These are phyloP conservation scores for Penicillium aurantiogriseum DNA, from an alignment of 2,329 filamentous ascomycete genomes.

Conservation along the genomic window DNA sequence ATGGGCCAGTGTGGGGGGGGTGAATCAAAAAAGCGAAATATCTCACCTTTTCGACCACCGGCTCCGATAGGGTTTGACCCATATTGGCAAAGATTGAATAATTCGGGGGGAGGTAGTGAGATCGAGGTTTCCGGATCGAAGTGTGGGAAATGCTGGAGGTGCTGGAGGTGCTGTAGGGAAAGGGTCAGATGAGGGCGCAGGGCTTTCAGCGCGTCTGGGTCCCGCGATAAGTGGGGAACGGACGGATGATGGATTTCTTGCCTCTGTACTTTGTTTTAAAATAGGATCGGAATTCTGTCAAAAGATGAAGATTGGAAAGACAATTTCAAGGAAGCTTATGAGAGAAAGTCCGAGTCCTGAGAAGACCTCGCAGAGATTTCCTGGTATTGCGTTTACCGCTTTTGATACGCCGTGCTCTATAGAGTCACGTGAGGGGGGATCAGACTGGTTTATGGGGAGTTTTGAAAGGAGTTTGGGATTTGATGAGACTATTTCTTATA, in stretches of 20 bases:
- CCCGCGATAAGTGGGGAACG: slow-evolving; percentile 27
- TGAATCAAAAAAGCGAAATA: slow-evolving; percentile 11
- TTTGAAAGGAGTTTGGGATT: background rate
- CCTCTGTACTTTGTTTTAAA: background rate
- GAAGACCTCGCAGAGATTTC: slow-evolving; percentile 21
- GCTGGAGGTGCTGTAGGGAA: slow-evolving; percentile 21
- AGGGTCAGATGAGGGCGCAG: slow-evolving; percentile 29
- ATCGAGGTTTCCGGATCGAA: slow-evolving; percentile 10
- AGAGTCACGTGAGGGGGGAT: slow-evolving; percentile 15
- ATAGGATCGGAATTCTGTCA: no score
- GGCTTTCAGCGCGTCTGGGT: slow-evolving; percentile 28
- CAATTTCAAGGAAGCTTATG: background rate
- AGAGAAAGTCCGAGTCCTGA: slow-evolving; percentile 1
- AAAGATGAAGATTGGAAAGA: background rate
- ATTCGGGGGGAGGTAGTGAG: slow-evolving; percentile 16
- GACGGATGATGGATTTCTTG: slow-evolving; percentile 13
- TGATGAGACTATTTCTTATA: background rate
- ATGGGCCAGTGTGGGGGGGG: slow-evolving; percentile 28
- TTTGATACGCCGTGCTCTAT: slow-evolving; percentile 14
- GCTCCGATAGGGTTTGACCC: slow-evolving; percentile 99
- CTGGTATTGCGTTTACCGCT: slow-evolving; percentile 17
- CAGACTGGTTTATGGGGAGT: background rate
- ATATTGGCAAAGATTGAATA: slow-evolving; percentile 54
- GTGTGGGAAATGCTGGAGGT: slow-evolving; percentile 19
- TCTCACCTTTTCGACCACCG: slow-evolving; percentile 96